Base-by-base conservation (phyloP, 345 rosid genomes). In the Triadica sebifera region DNA sequence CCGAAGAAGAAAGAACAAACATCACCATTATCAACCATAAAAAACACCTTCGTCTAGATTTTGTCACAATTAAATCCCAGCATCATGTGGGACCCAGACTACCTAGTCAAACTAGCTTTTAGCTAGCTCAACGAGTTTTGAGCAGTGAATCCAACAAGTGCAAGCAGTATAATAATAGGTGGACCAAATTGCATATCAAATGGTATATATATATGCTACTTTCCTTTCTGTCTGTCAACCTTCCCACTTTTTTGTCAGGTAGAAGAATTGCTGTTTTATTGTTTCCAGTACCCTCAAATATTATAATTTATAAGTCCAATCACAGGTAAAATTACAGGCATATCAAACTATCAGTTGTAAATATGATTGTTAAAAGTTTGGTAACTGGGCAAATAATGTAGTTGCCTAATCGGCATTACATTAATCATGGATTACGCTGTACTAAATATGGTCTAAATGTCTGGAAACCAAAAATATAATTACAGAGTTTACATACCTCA, bases 261-360 rank as follows among this genome's bases (percentile, higher is more conserved):
- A 41, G 3, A 41, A 3, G 16, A 19, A 13, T 55, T 55, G 25
- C 60, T 19, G 43, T 41, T 6, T 41, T 41, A 41, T 41, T 41
- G 43, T 41, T 41, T 6, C 43, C 43, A 41, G 6, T 3, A 6
- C 43, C 43, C 6, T 41, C 43, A n/a, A n/a, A n/a, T n/a, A n/a
- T n/a, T 41, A 41, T 6, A 41, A 41, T 3, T 3, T 41, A 6
- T 41, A 41, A n/a, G n/a, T n/a, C 43, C 3, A 41, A 41, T 41
- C 43, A 41, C 4, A 41, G 43, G 43, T 41, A 3, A 41, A 41
- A 41, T 41, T 55, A 13, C n/a, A 55, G 24, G 25, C n/a, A 22
- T 55, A 55, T 55, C 60, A 55, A 55, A 22, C n/a, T 55, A 55
- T 55, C 19, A 55, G 60, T 55, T 55, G 60, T 55, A n/a, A 22